These are phyloP conservation scores for Yamadazyma aaseri DNA, from an alignment of 1,139 yeast species.

Conservation along the genomic window DNA sequence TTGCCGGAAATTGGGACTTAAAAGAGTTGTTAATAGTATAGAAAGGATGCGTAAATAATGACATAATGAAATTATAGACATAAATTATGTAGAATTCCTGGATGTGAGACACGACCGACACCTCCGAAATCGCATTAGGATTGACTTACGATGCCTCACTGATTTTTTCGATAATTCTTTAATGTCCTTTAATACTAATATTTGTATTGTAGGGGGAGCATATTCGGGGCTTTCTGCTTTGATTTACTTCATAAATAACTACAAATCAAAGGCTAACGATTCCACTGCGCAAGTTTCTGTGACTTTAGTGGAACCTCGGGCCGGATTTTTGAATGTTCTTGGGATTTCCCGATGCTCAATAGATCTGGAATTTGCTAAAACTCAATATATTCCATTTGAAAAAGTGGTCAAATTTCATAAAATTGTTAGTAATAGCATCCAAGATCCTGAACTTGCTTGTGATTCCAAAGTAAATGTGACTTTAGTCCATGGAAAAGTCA, in stretches of 20 bases:
- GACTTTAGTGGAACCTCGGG: constrained; percentile 49
- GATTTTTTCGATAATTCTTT: constrained; percentile 9
- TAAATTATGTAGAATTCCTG: background rate
- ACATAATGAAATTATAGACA: background rate
- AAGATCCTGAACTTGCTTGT: constrained; percentile 14
- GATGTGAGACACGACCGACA: background rate
- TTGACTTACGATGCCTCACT: constrained; percentile 1
- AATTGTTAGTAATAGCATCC: constrained; percentile 20
- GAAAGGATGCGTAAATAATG: constrained; percentile 5
- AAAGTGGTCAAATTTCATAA: constrained; percentile 30
- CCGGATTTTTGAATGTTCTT: constrained; percentile 50
- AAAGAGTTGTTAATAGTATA: constrained; percentile 11
- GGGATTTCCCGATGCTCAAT: constrained; percentile 52
- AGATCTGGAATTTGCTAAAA: constrained; percentile 44
- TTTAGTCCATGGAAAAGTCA: constrained; percentile 43
- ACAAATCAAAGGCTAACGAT: constrained; percentile 13
- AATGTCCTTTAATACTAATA: constrained; percentile 23
- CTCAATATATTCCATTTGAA: constrained; percentile 38
- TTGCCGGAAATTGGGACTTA: constrained; percentile 9
- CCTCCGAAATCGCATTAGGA: background rate
- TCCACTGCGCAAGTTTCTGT: constrained; percentile 22
- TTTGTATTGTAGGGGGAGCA: constrained; percentile 53
- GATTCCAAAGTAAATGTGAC: constrained; percentile 17
- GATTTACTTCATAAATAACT: constrained; percentile 33
- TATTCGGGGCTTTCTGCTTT: constrained; percentile 49